Evolutionary conservation across 2,329 filamentous ascomycete species (phyloP), one percentile per base, ranked within the genome.

Genomic region (Hyphodiscus sp.): DNA sequence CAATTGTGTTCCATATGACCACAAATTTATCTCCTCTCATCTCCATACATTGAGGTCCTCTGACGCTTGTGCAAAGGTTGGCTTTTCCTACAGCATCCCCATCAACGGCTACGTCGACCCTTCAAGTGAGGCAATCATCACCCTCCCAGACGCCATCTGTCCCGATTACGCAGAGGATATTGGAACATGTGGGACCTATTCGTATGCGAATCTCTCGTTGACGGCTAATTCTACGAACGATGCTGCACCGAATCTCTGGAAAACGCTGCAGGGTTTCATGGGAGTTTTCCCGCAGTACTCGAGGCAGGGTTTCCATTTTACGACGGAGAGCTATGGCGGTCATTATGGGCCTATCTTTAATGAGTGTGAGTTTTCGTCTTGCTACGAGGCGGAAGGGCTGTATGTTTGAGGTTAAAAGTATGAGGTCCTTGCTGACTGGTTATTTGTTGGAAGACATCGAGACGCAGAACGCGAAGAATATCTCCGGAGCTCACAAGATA

Each of bases 311-410:
- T 77, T 82, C 61, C 74, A 76, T 61, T 80, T 82, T 58, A 70
- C 78, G 0, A 79, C 77, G 0, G 79, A 82, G 64, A 76, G 72
- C 41, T 81, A 81, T 53, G 80, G 80, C 1, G 80, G 80, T 0
- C 79, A 82, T 56, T 82, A 81, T 59, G 79, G 71, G 0, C 80
- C 80, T 0, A 69, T 81, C 1, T 85, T 87, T 61, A 81, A 81
- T 15, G 71, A 75, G 38, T 72, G 33, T 38, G 2, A 38, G 33
- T 38, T 15, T n/a, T 6, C 11, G 2, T 38, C 33, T 38, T 6
- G 33, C 5, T 6, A 10, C 16, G 11, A 38, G 33, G 2, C 33
- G 4, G 11, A 38, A 38, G 5, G 4, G 33, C 11, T 13, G 5
- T 38, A 38, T 38, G 33, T 13, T 13, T 38, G 23, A 26, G 4